phyloP scores from a whole-genome alignment of 2,329 filamentous ascomycete species.

The Hypoxylon sp. region DNA sequence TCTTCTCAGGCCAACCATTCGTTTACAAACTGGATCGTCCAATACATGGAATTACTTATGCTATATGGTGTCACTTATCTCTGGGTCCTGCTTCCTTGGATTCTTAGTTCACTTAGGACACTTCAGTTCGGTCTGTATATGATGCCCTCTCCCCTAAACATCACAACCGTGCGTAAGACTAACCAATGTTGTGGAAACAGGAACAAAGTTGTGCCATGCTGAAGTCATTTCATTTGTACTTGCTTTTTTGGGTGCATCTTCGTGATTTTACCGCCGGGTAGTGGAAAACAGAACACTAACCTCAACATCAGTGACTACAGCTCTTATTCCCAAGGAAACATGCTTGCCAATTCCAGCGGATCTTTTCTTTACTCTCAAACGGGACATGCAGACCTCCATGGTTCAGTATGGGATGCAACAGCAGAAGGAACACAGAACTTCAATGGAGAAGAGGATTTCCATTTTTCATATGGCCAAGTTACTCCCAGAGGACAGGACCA shows the following conservation, averaged over 20 bases:
- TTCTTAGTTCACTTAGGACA: constrained; percentile 44
- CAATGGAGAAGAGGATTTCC: constrained; percentile 70
- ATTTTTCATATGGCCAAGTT: constrained; percentile 69
- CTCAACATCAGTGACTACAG: constrained; percentile 69
- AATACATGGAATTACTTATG: constrained; percentile 30
- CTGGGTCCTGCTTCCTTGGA: constrained; percentile 43
- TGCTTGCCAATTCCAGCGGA: constrained; percentile 65
- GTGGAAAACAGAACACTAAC: constrained; percentile 72
- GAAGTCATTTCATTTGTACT: constrained; percentile 55
- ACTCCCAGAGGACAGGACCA: constrained; percentile 67
- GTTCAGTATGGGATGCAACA: constrained; percentile 70
- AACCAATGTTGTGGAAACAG: constrained; percentile 58
- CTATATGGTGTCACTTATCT: constrained; percentile 34
- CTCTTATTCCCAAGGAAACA: constrained; percentile 65
- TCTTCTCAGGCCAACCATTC: constrained; percentile 20
- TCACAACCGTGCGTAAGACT: constrained; percentile 50
- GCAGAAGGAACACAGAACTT: constrained; percentile 74
- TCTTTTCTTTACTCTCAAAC: constrained; percentile 73
- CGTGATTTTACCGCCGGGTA: constrained; percentile 51
- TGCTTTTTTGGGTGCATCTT: constrained; percentile 53
- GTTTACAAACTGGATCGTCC: constrained; percentile 51
- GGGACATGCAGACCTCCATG: constrained; percentile 70
- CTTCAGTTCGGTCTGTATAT: constrained; percentile 59
- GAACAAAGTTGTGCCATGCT: constrained; percentile 71
- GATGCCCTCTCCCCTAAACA: constrained; percentile 43